Evolutionary conservation across 31 red algal species (phyloP).

Genomic region (Asparagopsis taxiformis): DNA sequence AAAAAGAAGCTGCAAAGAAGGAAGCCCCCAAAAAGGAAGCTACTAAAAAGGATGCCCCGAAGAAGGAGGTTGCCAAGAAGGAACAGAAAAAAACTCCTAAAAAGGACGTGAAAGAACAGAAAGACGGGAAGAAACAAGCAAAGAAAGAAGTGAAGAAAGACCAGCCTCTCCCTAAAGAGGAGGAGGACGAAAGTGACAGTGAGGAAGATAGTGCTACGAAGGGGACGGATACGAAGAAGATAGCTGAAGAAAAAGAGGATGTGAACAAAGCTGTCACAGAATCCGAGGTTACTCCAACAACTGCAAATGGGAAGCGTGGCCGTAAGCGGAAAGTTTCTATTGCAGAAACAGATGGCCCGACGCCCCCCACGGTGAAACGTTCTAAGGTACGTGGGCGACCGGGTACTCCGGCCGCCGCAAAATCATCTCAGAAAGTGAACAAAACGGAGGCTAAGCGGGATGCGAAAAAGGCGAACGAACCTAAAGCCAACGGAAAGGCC

Average conservation of each 20-base stretch:
- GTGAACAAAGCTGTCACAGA: too few relatives aligned
- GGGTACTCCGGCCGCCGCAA: conserved; percentile 3
- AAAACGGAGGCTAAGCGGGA: background rate
- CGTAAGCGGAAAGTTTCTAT: background rate
- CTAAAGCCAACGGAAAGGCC: background rate
- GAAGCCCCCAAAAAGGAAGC: background rate
- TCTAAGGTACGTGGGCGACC: background rate
- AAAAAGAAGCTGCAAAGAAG: background rate
- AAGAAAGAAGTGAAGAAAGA: conserved; percentile 3
- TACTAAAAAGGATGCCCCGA: background rate
- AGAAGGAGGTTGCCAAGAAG: conserved; percentile 5
- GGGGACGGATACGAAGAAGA: background rate
- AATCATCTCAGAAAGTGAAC: conserved; percentile 14
- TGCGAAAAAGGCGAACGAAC: background rate
- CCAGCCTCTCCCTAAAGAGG: background rate
- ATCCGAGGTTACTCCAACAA: background rate
- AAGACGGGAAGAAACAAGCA: background rate
- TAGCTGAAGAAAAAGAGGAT: conserved; percentile 1
- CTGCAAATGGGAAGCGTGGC: background rate
- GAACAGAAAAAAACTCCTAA: background rate
- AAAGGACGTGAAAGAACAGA: background rate
- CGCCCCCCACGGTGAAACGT: background rate
- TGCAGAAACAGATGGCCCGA: background rate
- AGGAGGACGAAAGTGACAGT: conserved; percentile 8
- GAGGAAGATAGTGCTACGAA: background rate